These are phyloP conservation scores for Lactifluus volemus DNA, from an alignment of 768 basidiomycete genomes.

Conservation along the genomic window DNA sequence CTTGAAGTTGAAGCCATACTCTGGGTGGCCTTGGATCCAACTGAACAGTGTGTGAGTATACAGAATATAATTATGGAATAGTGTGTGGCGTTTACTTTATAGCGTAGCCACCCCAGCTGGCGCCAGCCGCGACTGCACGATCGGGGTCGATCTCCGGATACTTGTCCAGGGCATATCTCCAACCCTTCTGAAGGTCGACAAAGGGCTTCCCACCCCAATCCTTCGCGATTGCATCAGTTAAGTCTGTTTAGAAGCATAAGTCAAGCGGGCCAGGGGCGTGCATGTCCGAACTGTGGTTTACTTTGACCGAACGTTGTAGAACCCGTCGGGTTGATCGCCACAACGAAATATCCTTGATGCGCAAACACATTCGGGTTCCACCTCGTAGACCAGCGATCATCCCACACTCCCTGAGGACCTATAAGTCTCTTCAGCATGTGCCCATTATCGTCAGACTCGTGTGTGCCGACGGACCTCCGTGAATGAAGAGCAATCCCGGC, in stretches of 20 bases:
- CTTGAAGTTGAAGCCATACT: conserved; percentile 83
- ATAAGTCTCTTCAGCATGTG: background rate
- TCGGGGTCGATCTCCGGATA: conserved; percentile 57
- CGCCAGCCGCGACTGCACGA: conserved; percentile 68
- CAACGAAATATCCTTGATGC: conserved; percentile 80
- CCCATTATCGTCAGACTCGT: background rate
- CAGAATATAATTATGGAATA: background rate
- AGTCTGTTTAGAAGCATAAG: conserved; percentile 34
- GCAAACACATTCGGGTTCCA: conserved; percentile 83
- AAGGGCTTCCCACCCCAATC: conserved; percentile 89
- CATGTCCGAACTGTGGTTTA: conserved; percentile 19
- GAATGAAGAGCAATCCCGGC: conserved; percentile 75
- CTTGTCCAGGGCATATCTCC: conserved; percentile 55
- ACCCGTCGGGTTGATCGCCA: conserved; percentile 90
- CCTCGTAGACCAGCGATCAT: conserved; percentile 82
- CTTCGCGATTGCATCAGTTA: conserved; percentile 71
- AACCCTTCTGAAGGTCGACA: conserved; percentile 64
- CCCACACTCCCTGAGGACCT: conserved; percentile 81
- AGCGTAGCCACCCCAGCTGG: conserved; percentile 81
- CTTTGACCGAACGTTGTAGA: conserved; percentile 91
- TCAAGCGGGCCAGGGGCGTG: background rate
- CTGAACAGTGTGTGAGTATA: conserved; percentile 31
- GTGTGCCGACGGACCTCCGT: conserved; percentile 44
- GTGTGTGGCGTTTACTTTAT: conserved; percentile 48
- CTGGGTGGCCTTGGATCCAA: conserved; percentile 93